Evolutionary conservation across 768 basidiomycete genomes (phyloP).

Genomic region (Tulasnella sp.): DNA sequence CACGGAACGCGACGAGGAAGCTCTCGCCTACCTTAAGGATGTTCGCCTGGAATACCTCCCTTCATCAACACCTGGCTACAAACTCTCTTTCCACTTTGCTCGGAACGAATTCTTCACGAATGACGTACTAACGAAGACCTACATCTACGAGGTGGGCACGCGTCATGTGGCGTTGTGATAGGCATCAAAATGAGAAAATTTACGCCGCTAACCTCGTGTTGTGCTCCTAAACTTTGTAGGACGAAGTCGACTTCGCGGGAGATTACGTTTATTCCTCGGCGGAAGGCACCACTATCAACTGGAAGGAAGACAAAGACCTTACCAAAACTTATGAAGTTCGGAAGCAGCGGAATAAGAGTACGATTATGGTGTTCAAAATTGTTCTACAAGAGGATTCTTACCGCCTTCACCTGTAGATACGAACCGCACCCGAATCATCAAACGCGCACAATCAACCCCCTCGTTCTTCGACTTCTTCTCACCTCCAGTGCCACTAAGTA

Average conservation of each 20-base stretch:
- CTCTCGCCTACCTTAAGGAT: constrained; percentile 78
- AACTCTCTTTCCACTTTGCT: constrained; percentile 75
- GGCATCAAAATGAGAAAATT: neutral
- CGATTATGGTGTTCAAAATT: constrained; percentile 32
- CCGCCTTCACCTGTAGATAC: constrained; percentile 36
- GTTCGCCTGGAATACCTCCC: constrained; percentile 74
- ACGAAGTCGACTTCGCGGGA: constrained; percentile 87
- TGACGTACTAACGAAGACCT: constrained; percentile 81
- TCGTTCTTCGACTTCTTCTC: constrained; percentile 99
- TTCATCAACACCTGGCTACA: constrained; percentile 64
- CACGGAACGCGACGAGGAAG: constrained; percentile 85
- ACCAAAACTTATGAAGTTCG: constrained; percentile 98
- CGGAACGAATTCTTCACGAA: constrained; percentile 88
- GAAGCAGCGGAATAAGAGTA: constrained; percentile 99
- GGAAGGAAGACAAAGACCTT: constrained; percentile 98
- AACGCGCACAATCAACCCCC: constrained; percentile 81
- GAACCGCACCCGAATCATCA: constrained; percentile 45
- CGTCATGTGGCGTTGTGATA: neutral
- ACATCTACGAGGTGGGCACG: constrained; percentile 59
- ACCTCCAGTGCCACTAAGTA: constrained; percentile 68
- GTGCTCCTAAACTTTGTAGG: constrained; percentile 33
- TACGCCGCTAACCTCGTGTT: constrained; percentile 8
- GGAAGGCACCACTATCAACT: constrained; percentile 85
- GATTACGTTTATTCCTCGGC: constrained; percentile 97
- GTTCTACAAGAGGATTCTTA: neutral